Base-by-base conservation (phyloP, 257 asterid species). In the Osmanthus fragrans region DNA sequence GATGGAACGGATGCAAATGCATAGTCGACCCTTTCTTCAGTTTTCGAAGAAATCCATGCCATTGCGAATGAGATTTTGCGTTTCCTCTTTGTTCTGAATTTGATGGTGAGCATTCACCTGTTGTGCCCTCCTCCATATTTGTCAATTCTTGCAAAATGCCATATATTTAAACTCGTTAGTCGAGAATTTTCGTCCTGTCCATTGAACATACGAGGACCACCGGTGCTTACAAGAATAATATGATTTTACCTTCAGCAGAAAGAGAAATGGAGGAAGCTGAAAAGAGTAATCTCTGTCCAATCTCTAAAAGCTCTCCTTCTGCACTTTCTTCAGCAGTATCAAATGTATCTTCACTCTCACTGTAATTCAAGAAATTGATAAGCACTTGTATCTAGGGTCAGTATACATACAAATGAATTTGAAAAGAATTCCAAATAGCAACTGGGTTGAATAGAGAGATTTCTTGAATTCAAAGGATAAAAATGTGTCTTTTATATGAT, bases 1-100 rank as follows among this genome's bases (percentile, higher is more conserved):
- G 92, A 82, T 95, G 97, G 83, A 91, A 90, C 0, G 92, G 67
- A 81, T 90, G 88, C 71, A 89, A 81, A 82, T 83, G 82, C 84
- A 83, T 71, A 7, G 79, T 72, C 0, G 97, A 87, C 27, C 91
- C 97, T 75, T 92, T 96, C 81, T 87, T 91, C 21, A 96, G 85
- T 80, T 88, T 96, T 16, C 89, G 87, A 39, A 96, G 83, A 74
- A 93, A 96, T 42, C 94, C 98, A 33, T 83, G 90, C 98, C 96
- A 96, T 76, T 90, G 97, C 37, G 94, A 85, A 70, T 90, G 87
- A 1, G 67, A 1, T 81, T 87, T 89, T 0, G 65, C 87, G n/a
- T 73, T 79, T 23, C 19, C 69, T 63, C 69, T 63, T 25, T 63
- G 70, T 42, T 82, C 90, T 21, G 85, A 64, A 69, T 88, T 87